These are phyloP conservation scores for Cercophora scortea DNA, from an alignment of 495 filamentous ascomycete genomes.

Conservation along the genomic window DNA sequence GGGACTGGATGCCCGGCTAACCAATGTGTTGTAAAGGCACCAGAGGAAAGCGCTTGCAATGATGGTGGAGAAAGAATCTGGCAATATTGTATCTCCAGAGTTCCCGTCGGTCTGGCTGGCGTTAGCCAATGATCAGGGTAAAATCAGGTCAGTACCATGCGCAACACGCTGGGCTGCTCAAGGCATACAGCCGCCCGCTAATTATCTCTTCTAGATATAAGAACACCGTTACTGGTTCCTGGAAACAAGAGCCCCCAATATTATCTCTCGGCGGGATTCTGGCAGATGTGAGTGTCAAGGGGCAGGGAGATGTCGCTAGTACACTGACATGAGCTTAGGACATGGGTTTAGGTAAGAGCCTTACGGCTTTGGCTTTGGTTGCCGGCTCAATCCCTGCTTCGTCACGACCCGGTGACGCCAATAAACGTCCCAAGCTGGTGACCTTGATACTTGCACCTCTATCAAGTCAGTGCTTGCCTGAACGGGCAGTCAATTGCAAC, in stretches of 20 bases:
- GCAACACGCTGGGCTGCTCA: no score
- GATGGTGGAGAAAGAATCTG: not conserved
- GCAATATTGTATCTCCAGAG: not conserved
- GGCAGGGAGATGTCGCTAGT: no score
- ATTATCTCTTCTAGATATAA: not conserved
- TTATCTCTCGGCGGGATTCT: not conserved
- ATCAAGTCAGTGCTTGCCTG: not conserved
- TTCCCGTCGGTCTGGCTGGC: not conserved
- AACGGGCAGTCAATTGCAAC: no score
- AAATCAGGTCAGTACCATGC: not conserved
- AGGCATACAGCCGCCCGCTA: no score
- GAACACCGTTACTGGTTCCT: not conserved
- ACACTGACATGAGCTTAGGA: not conserved
- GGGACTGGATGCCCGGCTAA: not conserved
- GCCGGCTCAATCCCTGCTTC: not conserved
- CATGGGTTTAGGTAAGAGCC: not conserved
- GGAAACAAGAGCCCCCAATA: not conserved
- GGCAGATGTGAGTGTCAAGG: not conserved
- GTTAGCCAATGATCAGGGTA: not conserved
- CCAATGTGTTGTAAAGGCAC: not conserved
- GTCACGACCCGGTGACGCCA: not conserved
- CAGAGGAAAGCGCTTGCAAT: not conserved
- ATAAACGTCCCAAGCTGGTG: not conserved
- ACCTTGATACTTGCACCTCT: not conserved
- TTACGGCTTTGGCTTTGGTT: not conserved